A percentile compares a stretch with the other conserved stretches of the same genome.
Conservation (phyloP, 208 protist genomes). For the Leishmania mexicana region DNA sequence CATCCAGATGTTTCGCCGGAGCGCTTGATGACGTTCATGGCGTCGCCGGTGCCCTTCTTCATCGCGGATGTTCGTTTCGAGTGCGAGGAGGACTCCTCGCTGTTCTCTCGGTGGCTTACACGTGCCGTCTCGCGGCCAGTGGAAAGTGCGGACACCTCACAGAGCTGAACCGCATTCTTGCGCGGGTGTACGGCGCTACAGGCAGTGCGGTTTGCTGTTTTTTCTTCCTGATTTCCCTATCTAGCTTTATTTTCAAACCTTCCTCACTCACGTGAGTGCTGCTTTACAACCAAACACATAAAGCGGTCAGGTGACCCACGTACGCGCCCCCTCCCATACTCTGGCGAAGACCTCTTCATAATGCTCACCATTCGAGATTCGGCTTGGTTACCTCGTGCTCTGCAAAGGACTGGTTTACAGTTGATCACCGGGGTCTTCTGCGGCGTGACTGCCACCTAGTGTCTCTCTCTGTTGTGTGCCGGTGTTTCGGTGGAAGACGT, state of each 20-base stretch:
- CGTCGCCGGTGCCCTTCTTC: conserved; percentile 48
- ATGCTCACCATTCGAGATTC: not conserved
- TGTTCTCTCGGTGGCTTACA: conserved; percentile 1
- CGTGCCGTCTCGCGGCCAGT: not conserved
- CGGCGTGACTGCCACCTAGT: not conserved
- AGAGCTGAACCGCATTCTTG: not conserved
- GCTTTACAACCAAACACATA: not conserved
- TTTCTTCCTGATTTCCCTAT: not conserved
- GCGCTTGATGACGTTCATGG: conserved; percentile 30
- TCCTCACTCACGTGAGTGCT: not conserved
- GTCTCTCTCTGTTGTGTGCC: not conserved
- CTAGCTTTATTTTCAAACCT: not conserved
- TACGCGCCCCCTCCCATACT: not conserved
- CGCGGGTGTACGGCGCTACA: not conserved
- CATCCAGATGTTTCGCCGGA: conserved; percentile 35
- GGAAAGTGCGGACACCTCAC: not conserved
- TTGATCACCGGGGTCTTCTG: not conserved
- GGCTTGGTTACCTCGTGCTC: not conserved
- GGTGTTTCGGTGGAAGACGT: not conserved
- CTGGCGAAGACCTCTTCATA: not conserved
- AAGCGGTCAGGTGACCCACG: not conserved
- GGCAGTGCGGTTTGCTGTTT: not conserved
- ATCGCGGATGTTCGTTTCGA: conserved; percentile 35
- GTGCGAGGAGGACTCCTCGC: not conserved
- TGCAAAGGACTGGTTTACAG: not conserved